Base-by-base conservation (phyloP, 2,329 filamentous ascomycete species). In the Aspergillus sp. region DNA sequence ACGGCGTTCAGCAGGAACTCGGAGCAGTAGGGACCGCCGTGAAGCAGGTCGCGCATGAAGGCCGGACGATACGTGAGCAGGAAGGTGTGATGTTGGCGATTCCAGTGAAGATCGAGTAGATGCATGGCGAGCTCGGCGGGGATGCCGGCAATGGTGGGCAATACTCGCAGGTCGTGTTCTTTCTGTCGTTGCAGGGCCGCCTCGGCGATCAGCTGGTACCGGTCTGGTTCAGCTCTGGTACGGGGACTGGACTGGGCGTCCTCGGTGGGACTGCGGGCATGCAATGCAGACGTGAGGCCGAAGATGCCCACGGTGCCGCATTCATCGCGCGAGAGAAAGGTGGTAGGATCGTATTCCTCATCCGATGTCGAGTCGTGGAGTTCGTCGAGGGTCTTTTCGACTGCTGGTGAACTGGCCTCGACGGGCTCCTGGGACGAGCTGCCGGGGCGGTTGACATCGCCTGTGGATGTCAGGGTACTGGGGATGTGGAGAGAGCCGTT, bases 1-100 rank as follows among this genome's bases (percentile, higher is more conserved):
- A 83, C 80, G 1, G 79, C 78, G 54, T 81, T 81, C 0, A 82
- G 65, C 0, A 82, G 70, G 0, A 82, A 62, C 31, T 77, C 76
- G 1, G 79, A 81, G 52, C 80, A 82, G 57, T 81, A 80, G 0
- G 77, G 77, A 0, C 81, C 81, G 2, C 41, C 40, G 40, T 21
- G 40, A 6, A 42, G 75, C 75, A 80, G 75, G 45, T 78, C 76
- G 1, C 76, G 61, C 76, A 80, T 81, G 44, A 83, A 81, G 0
- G 73, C 76, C 0, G 81, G 77, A 0, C 81, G 76, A 60, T 83
- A 82, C 0, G 76, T 78, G 40, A 81, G 68, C 1, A 78, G 57
- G 48, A 73, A 72, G 5, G 77, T 73, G 49, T 79, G 74, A 53
- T 81, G 78, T 54, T 82, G 79, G 4, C 79, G 75, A 58, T 79